Evolutionary conservation across 176 grass and related monocot species (phyloP), one percentile per base, ranked within the genome.

Genomic region (Eragrostis nindensis): DNA sequence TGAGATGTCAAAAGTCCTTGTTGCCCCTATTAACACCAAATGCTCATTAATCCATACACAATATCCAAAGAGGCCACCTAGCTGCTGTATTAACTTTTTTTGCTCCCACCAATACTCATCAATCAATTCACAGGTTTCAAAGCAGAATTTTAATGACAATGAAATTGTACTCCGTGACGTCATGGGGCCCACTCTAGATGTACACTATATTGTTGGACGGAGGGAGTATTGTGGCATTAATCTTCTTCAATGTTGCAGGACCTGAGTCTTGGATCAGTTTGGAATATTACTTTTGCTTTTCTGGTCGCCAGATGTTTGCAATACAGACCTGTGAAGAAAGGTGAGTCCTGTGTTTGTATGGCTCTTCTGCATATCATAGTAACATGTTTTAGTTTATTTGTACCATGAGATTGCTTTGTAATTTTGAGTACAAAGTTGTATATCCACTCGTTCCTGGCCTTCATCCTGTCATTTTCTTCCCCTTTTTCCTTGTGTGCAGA

Each of bases 321-420:
- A 45, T 95, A 95, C 77, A 95, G 90, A 66, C 92, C 92, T 83
- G 82, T 93, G 32, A 95, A 88, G 76, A 99, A 95, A 93, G 96
- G 96, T 95, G 29, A 82, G 15, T 77, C 29, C 40, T 74, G 19
- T 68, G 0, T 78, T 59, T 79, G 40, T 66, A 50, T 60, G 71
- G 17, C 29, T 19, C 21, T 74, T 80, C 45, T 62, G 16, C 32
- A 44, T 26, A 54, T 55, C 16, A 11, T 80, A 36, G 10, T 45
- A 47, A 73, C 27, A 36, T 8, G 11, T 43, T 72, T 11, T 61
- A 67, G 61, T 68, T 81, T 24, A 46, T 78, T 65, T 76, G 42
- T 5, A 75, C 70, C 47, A 30, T 61, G 9, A 74, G 22, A 84
- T 63, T 21, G 30, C 5, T 50, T 32, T 30, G 48, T 79, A 24